These are phyloP conservation scores for Lactifluus volemus DNA, from an alignment of 768 basidiomycete species.

Conservation along the genomic window DNA sequence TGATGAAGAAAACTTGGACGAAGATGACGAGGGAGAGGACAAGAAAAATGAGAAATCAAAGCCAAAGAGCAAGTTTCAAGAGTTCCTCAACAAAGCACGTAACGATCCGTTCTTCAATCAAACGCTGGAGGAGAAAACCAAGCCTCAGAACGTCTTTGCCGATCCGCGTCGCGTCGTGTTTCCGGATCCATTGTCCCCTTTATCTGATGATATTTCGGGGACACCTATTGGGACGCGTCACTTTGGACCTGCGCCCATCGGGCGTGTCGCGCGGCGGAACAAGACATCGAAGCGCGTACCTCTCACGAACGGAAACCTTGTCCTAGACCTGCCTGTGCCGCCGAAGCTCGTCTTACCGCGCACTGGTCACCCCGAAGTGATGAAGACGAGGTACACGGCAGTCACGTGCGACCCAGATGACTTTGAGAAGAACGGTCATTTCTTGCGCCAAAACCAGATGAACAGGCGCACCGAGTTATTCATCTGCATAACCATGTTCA, in stretches of 20 bases:
- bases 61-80: conserved; percentile 9
- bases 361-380: conserved; percentile 63
- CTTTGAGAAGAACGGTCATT: conserved; percentile 76
- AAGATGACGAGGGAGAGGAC: conserved; percentile 19
- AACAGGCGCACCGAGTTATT: conserved; percentile 82
- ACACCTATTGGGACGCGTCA: conserved; percentile 60
- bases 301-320: conserved; percentile 81
- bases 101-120: conserved; percentile 24
- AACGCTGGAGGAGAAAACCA: conserved; percentile 25
- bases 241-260: conserved; percentile 81
- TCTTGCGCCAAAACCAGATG: conserved; percentile 73
- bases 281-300: conserved; percentile 72
- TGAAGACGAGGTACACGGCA: conserved; percentile 71
- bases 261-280: conserved; percentile 67
- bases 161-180: conserved; percentile 12
- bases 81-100: conserved; percentile 3
- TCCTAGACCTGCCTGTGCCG: conserved; percentile 77
- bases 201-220: conserved; percentile 30
- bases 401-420: conserved; percentile 93
- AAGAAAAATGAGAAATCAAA: conserved; percentile 19
- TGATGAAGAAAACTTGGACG: not conserved
- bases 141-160: conserved; percentile 18
- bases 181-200: conserved; percentile 24
- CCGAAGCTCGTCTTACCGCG: conserved; percentile 73
- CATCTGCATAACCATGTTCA: conserved; percentile 95